Base-by-base conservation (phyloP, 1,284 basidiomycete genomes). In the Paramarasmius palmivorus region DNA sequence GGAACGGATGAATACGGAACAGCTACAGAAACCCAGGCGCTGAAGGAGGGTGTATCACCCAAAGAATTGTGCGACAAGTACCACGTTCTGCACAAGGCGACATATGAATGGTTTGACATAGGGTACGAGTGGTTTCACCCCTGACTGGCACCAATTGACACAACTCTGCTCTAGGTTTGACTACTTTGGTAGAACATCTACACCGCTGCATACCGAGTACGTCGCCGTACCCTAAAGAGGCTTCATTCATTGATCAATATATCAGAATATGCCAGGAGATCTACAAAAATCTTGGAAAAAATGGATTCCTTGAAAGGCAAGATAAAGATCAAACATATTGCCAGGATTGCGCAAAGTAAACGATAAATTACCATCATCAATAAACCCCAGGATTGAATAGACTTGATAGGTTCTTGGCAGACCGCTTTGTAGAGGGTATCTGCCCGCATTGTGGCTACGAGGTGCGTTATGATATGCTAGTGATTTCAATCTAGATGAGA, bases 1-100 rank as follows among this genome's bases (percentile, higher is more conserved):
- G 97, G 97, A 44, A 99, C 97, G 4, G 96, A 99, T 68, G 96
- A 99, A 73, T 99, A 99, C 65, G 96, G 96, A 32, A 99, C 96
- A 1, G 96, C 96, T 0, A 98, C 97, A 1, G 96, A 99, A 78
- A 98, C 95, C 1, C 92, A 97, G 73, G 97, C 96, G 3, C 72
- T 98, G 55, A 97, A 98, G 69, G 97, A 99, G 69, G 88, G 90
- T 1, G 76, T 98, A 23, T 87, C 92, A 6, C 94, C 97, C 0
- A 78, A 83, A 61, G 86, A 91, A 65, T 81, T 99, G 3, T 97
- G 94, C 69, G 93, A 97, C 73, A 97, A 98, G 75, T 98, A 98
- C 70, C 78, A 96, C 66, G 79, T 82, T 26, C 77, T 98, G 12
- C 96, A 99, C 65, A 88, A 86, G 53, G 90, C 93, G 62, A 95